Evolutionary conservation across 495 filamentous ascomycete species (phyloP), one percentile per base, ranked within the genome.

Genomic region (Penicillium maclennaniae): DNA sequence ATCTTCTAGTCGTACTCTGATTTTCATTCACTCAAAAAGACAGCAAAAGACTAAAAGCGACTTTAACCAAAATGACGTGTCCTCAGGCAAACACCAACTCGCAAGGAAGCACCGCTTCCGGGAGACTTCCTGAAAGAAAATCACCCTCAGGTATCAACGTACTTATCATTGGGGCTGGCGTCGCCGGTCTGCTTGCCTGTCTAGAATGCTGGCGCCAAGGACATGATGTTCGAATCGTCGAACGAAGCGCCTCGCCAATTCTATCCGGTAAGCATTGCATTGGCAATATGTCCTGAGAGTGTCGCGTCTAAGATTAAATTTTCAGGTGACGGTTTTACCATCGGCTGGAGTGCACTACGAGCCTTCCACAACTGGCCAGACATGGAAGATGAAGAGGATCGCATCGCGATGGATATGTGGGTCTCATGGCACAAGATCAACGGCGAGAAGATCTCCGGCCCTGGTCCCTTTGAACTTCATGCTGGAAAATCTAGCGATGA

Each of bases 311-410:
- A 36, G 14, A 28, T 19, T 14, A n/a, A n/a, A n/a, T 38, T 36
- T 49, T 19, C 48, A 81, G 81, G 82, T 15, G 79, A 83, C 60
- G 75, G 77, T 60, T 78, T 80, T 61, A 77, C 76, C 36, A 82
- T 85, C 23, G 66, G 69, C 6, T 47, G 62, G 6, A 69, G 59
- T 43, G 75, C 74, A 1, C 76, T 75, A 21, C 66, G 67, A 16
- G 76, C 80, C 51, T 74, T 86, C 49, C 68, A 71, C 45, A 72
- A 83, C 42, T 84, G 80, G 80, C 82, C 82, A 6, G 77, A 79
- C 23, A 63, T 84, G 60, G 57, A 58, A 8, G 58, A 72, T 31
- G 73, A 82, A 54, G 76, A 78, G 47, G 60, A 75, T 26, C 47
- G 58, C 19, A 78, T 79, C 40, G 66, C 78, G 25, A 68, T 70